Evolutionary conservation across 345 rosid species (phyloP), one percentile per base, ranked within the genome.

Genomic region (Eutrema heterophyllum): DNA sequence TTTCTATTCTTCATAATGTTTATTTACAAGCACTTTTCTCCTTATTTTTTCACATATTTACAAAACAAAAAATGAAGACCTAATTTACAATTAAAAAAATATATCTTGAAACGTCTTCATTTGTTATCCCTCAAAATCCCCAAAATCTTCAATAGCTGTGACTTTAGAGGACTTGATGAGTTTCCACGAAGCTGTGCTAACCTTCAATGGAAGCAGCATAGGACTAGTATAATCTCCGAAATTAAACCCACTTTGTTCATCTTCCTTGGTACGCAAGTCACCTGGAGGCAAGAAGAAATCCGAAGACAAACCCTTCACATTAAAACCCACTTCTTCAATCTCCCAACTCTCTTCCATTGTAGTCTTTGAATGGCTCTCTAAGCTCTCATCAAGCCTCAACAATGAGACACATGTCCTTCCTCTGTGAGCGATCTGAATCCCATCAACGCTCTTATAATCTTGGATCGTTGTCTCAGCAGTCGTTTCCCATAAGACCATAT

Each of bases 291-390:
- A 79, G 83, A 95, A 95, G 67, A 91, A 90, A 53, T 95, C 97
- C 52, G 83, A 86, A 5, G 97, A 83, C 82, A 95, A 73, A 12
- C 99, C 99, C 26, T 84, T 81, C 5, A 95, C 86, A 79, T 92
- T 90, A 66, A 92, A 95, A 13, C 92, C 99, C 13, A 92, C 84
- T 72, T 95, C 99, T 82, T 95, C 97, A 8, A 95, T 95, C 6
- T 76, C 67, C 99, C 99, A 95, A 12, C 58, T 65, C 83, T 95
- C 99, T 75, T 95, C 99, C 96, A 95, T 86, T 65, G 84, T 81
- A 0, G 97, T 92, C 82, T 91, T 85, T 3, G 97, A 81, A 81
- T 87, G 89, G 3, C 74, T 76, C 46, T 83, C 96, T 1, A 85
- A 65, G 56, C 58, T 78, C 76, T 87, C 96, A 1, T 93, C 94